These are phyloP conservation scores for Penicillium sp. DNA, from an alignment of 2,329 filamentous ascomycete species.

Conservation along the genomic window DNA sequence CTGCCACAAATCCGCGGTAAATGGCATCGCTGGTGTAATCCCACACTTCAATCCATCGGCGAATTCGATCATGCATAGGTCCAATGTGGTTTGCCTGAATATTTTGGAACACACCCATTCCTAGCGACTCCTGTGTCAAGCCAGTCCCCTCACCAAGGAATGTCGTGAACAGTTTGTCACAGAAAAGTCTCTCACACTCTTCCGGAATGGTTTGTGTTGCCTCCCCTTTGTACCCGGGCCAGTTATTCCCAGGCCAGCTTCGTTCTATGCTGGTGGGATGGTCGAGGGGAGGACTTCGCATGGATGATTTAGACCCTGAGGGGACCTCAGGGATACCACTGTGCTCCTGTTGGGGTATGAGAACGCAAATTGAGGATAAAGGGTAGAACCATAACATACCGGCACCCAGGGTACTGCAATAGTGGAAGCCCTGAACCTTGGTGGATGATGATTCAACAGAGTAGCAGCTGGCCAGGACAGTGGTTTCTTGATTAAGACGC, in stretches of 20 bases:
- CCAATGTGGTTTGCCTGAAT: conserved; percentile 32
- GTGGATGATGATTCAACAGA: conserved; percentile 69
- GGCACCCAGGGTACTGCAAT: conserved; percentile 89
- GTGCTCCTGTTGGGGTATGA: conserved; percentile 59
- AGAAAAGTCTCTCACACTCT: conserved; percentile 99
- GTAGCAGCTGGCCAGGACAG: conserved; percentile 90
- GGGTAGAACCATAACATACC: conserved; percentile 50
- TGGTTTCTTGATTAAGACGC: conserved; percentile 53
- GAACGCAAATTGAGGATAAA: not conserved
- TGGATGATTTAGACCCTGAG: conserved; percentile 81
- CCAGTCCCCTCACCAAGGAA: conserved; percentile 94
- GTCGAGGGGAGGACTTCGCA: conserved; percentile 86
- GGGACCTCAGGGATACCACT: conserved; percentile 96
- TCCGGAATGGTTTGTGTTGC: conserved; percentile 94
- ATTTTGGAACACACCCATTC: conserved; percentile 68
- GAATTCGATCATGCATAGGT: conserved; percentile 24
- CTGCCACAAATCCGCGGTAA: conserved; percentile 82
- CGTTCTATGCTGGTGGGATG: conserved; percentile 66
- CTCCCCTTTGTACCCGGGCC: conserved; percentile 67
- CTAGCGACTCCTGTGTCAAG: conserved; percentile 77
- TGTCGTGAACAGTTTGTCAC: conserved; percentile 87
- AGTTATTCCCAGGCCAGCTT: conserved; percentile 33
- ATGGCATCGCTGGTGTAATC: conserved; percentile 82
- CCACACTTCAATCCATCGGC: conserved; percentile 45
- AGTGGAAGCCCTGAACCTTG: conserved; percentile 81